phyloP scores from a whole-genome alignment of 352 stramenopile genomes.

The Pythium apleroticum region DNA sequence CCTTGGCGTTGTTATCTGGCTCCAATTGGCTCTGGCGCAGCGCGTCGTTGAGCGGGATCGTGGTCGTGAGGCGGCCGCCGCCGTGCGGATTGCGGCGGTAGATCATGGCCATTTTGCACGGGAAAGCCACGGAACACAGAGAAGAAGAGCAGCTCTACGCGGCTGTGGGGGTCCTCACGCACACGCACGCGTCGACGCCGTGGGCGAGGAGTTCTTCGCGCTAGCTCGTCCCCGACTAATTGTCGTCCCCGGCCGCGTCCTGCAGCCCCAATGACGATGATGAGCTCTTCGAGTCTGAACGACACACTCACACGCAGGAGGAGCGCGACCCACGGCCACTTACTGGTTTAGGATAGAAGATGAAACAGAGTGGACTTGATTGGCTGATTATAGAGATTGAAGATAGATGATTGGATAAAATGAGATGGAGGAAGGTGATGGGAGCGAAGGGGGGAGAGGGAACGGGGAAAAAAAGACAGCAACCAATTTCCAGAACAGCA shows the following conservation, averaged over 20 bases:
- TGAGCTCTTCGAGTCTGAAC: slow-evolving; percentile 1
- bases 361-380: background rate
- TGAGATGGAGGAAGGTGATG: background rate
- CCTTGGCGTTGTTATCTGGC: slow-evolving; percentile 11
- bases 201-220: background rate
- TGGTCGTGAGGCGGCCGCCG: slow-evolving; percentile 37
- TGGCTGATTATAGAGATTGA: background rate
- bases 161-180: background rate
- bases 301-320: background rate
- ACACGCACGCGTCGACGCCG: background rate
- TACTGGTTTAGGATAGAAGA: background rate
- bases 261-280: slow-evolving; percentile 3
- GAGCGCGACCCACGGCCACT: background rate
- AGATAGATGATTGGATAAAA: background rate
- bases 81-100: slow-evolving; percentile 48
- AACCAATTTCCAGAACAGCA: background rate
- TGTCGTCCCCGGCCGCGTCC: background rate
- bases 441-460: background rate
- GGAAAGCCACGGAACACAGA: background rate
- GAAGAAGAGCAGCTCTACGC: background rate
- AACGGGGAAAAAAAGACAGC: background rate
- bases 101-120: slow-evolving; percentile 51
- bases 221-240: background rate
- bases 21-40: slow-evolving; percentile 7
- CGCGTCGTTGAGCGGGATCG: slow-evolving; percentile 24